Conservation (phyloP, 306 rosid genomes). For the Luffa acutangula region DNA sequence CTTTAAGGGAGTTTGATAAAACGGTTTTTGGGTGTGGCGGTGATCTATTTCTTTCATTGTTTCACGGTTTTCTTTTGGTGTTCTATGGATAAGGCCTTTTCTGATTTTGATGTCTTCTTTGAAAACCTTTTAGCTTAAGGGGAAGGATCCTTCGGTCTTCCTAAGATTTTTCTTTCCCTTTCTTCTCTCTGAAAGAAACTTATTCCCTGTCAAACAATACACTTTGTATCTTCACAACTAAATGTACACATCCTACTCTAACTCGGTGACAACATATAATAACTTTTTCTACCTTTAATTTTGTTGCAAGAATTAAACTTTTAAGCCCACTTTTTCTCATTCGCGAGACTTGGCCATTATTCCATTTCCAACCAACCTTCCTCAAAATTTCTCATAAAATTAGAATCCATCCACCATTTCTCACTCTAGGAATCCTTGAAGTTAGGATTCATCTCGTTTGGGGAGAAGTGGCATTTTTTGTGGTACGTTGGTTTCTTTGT, state of each 20-base stretch:
- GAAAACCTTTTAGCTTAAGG: neutral
- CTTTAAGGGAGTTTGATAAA: neutral
- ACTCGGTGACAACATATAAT: neutral
- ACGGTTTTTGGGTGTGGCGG: neutral
- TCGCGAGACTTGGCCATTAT: neutral
- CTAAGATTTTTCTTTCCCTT: neutral
- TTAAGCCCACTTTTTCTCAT: neutral
- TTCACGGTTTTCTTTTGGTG: neutral
- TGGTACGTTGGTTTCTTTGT: no score
- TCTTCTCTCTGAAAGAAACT: neutral
- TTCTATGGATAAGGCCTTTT: neutral
- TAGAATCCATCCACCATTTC: neutral
- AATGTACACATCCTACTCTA: neutral
- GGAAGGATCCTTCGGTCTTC: neutral
- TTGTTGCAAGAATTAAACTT: neutral
- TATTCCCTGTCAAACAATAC: neutral
- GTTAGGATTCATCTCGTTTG: no score
- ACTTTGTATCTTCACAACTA: neutral
- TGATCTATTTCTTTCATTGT: neutral
- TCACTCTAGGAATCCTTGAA: neutral
- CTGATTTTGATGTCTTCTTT: neutral
- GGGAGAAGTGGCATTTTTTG: no score
- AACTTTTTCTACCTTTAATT: neutral
- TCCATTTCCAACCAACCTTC: neutral
- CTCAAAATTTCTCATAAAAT: neutral